Percentiles rank a stretch among this genome's conserved stretches.
phyloP scores from a whole-genome alignment of 2,329 filamentous ascomycete genomes.

The Trichoderma arundinaceum region DNA sequence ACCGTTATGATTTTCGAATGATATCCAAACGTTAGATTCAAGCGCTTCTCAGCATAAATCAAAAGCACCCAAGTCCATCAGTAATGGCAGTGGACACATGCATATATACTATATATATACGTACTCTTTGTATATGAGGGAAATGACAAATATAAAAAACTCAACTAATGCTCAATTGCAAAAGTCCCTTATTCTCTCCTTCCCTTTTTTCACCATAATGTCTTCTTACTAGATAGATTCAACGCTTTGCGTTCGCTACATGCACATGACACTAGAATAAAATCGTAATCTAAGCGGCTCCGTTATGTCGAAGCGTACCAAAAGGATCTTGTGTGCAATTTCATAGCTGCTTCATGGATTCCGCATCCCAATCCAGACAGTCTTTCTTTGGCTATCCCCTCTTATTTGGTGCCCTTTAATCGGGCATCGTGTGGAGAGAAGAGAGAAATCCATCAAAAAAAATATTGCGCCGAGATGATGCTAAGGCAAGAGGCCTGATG shows the following conservation, averaged over 20 bases:
- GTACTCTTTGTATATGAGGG: slow-evolving; percentile 2
- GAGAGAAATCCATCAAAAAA: slow-evolving; percentile 34
- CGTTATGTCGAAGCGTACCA: slow-evolving; percentile 14
- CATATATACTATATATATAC: background rate
- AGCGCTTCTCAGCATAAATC: slow-evolving; percentile 17
- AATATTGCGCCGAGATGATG: slow-evolving; percentile 45
- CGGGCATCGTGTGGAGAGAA: background rate
- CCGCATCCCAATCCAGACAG: background rate
- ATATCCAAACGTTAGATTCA: slow-evolving; percentile 15
- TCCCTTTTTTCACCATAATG: slow-evolving; percentile 33
- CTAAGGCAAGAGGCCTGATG: slow-evolving; percentile 38
- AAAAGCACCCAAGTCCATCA: slow-evolving; percentile 11
- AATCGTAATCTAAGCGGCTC: slow-evolving; percentile 33
- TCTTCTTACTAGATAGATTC: slow-evolving; percentile 36
- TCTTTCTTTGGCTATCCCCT: slow-evolving; percentile 12
- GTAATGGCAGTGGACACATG: background rate
- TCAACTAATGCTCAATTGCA: slow-evolving; percentile 31
- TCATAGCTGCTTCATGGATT: slow-evolving; percentile 24
- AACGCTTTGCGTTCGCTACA: slow-evolving; percentile 35
- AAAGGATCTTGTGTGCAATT: slow-evolving; percentile 30
- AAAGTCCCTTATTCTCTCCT: slow-evolving; percentile 20
- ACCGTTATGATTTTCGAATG: slow-evolving; percentile 10
- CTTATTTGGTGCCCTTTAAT: slow-evolving; percentile 6
- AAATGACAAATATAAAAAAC: slow-evolving; percentile 8
- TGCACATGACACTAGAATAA: slow-evolving; percentile 34